Base-by-base conservation (phyloP, 148 eudicot genomes). In the Silene latifolia region DNA sequence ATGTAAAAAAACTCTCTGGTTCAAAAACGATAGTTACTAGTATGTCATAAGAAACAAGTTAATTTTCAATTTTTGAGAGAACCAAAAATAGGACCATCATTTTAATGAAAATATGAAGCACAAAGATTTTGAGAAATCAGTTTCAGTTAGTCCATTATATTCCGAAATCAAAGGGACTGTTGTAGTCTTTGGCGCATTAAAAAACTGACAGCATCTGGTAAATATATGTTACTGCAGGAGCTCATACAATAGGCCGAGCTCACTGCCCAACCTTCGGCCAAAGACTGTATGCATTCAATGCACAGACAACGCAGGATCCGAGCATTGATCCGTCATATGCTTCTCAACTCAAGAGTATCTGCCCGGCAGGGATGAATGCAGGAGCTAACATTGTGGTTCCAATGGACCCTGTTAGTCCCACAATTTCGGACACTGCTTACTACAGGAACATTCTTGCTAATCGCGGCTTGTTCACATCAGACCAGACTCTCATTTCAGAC, bases 201-300 rank as follows among this genome's bases (percentile, higher is more conserved):
- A 62, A 62, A 24, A 2, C 10, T 68, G 72, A 44, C 56, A 3
- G 11, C 32, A 32, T 68, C 21, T 68, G 7, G 8, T 0, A 9
- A 21, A 20, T 19, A 21, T 42, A 3, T 63, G 20, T 65, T 64
- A 54, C n/a, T 29, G 58, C 85, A 93, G 98, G 98, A 61, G 92
- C 94, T 35, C 98, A 93, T 78, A 91, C 97, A 61, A 84, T 91
- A 29, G 98, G 97, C 8, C 83, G 93, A 6, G 74, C 98, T 44
- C 97, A 93, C 76, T 93, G 98, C 84, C 74, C 89, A 7, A 84
- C 89, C 48, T 78, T 93, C 76, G 80, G 71, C 35, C 68, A 73
- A 72, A 83, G 98, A 71, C 80, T 93, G 7, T 89, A 84, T 76
- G 81, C 62, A 63, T 93, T 82, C 88, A 87, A 46, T 72, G 0